These are phyloP conservation scores for Albatrellus ellisii DNA, from an alignment of 768 basidiomycete species.

Conservation along the genomic window DNA sequence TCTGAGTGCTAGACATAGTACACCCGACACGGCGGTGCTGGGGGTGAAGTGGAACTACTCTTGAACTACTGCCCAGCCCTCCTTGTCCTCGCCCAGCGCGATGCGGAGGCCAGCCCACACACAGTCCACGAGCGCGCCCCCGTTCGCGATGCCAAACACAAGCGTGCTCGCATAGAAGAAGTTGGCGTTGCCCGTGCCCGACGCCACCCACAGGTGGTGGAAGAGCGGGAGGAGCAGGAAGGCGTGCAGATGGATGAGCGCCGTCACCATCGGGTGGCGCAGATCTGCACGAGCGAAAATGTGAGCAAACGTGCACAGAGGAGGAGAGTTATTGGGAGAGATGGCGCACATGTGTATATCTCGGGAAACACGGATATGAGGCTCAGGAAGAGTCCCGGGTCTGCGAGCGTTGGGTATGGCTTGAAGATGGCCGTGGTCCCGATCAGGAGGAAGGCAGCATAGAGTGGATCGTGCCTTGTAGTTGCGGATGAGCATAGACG, in stretches of 20 bases:
- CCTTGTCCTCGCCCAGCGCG: slow-evolving; percentile 37
- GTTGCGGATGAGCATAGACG: neutral
- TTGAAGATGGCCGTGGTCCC: slow-evolving; percentile 81
- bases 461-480: slow-evolving; percentile 70
- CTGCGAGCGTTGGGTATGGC: slow-evolving; percentile 83
- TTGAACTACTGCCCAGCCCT: slow-evolving; percentile 45
- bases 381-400: slow-evolving; percentile 75
- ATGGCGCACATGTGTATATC: slow-evolving; percentile 60
- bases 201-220: slow-evolving; percentile 80
- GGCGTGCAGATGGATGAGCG: slow-evolving; percentile 73
- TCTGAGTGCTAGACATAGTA: neutral
- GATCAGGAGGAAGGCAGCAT: slow-evolving; percentile 59
- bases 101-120: slow-evolving; percentile 74
- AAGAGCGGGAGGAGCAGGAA: slow-evolving; percentile 81
- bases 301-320: neutral
- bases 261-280: slow-evolving; percentile 73
- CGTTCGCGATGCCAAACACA: slow-evolving; percentile 83
- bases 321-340: neutral
- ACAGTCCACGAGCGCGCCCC: slow-evolving; percentile 70
- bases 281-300: slow-evolving; percentile 40
- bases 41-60: slow-evolving; percentile 24
- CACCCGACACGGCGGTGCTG: neutral
- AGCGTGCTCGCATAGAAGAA: slow-evolving; percentile 96
- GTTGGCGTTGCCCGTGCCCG: slow-evolving; percentile 93
- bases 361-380: slow-evolving; percentile 79